phyloP scores from a whole-genome alignment of 371 early-diverging fungal genomes.

The Syncephalastrum contaminatum region DNA sequence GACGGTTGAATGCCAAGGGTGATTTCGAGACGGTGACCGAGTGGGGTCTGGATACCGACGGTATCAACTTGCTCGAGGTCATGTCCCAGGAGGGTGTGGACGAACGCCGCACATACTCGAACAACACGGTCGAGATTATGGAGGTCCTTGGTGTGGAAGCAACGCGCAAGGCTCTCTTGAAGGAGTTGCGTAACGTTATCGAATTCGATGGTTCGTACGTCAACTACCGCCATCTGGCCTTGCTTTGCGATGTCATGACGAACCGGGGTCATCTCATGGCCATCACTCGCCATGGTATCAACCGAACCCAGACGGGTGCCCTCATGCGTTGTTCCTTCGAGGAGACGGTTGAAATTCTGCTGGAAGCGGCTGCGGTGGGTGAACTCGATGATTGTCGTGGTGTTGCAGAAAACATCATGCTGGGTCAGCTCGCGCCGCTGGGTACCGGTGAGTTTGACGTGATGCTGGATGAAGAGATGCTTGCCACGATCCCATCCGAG shows the following conservation, averaged over 20 bases:
- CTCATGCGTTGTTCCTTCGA: slow-evolving; percentile 99
- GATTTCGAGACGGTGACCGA: slow-evolving; percentile 71
- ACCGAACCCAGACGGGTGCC: slow-evolving; percentile 96
- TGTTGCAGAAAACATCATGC: slow-evolving; percentile 98
- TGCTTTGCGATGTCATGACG: slow-evolving; percentile 99
- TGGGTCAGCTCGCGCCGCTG: slow-evolving; percentile 98
- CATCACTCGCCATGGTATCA: slow-evolving; percentile 99
- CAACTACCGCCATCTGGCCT: slow-evolving; percentile 97
- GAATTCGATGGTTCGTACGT: slow-evolving; percentile 99
- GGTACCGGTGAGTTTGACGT: slow-evolving; percentile 98
- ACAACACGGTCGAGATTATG: slow-evolving; percentile 93
- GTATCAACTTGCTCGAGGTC: slow-evolving; percentile 90
- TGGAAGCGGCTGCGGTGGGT: slow-evolving; percentile 96
- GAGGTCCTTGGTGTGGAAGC: slow-evolving; percentile 99
- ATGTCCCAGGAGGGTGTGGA: slow-evolving; percentile 88
- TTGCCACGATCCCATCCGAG: slow-evolving; percentile 59
- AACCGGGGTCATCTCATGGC: slow-evolving; percentile 94
- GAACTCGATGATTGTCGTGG: slow-evolving; percentile 95
- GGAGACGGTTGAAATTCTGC: slow-evolving; percentile 99
- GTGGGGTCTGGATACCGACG: slow-evolving; percentile 97
- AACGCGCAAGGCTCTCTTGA: slow-evolving; percentile 87
- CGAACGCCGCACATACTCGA: slow-evolving; percentile 81
- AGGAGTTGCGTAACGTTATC: slow-evolving; percentile 95
- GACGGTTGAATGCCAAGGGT: slow-evolving; percentile 54
- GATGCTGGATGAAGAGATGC: slow-evolving; percentile 89